Conservation (phyloP, 192 early-diverging fungal species). For the Entomortierella lignicola region DNA sequence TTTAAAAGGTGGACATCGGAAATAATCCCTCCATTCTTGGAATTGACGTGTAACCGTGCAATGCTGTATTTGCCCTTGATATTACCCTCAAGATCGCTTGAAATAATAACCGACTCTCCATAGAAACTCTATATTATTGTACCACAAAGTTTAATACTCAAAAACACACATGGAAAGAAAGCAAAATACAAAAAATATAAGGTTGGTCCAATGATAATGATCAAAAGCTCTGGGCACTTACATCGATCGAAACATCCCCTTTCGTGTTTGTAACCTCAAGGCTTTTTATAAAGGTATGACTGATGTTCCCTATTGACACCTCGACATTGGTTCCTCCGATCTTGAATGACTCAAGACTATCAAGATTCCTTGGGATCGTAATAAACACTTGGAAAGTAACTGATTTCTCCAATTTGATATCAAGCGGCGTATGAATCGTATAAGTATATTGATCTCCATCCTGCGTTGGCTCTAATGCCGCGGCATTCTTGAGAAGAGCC, state of each 20-base stretch:
- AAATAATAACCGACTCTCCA: slow-evolving; percentile 29
- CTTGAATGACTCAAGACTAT: slow-evolving; percentile 43
- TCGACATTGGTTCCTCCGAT: slow-evolving; percentile 36
- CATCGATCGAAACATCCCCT: slow-evolving; percentile 42
- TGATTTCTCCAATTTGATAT: slow-evolving; percentile 38
- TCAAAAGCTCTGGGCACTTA: not conserved
- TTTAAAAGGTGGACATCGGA: slow-evolving; percentile 35
- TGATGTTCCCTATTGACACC: slow-evolving; percentile 43
- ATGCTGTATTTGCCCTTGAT: slow-evolving; percentile 39
- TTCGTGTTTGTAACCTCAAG: slow-evolving; percentile 13
- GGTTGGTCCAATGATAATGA: not conserved
- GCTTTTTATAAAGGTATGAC: slow-evolving; percentile 43
- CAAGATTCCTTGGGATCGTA: slow-evolving; percentile 37
- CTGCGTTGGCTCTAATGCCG: slow-evolving; percentile 45
- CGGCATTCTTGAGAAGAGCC: slow-evolving; percentile 38
- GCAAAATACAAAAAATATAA: too few species aligned
- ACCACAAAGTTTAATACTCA: too few species aligned
- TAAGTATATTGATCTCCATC: slow-evolving; percentile 46
- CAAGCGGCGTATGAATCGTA: slow-evolving; percentile 45
- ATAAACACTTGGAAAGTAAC: slow-evolving; percentile 46
- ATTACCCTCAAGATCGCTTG: slow-evolving; percentile 1
- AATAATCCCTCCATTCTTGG: slow-evolving; percentile 12
- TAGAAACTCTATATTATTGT: slow-evolving; percentile 47
- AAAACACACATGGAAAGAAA: too few species aligned
- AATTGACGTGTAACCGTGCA: slow-evolving; percentile 15